These are phyloP conservation scores for Ceriops zippeliana DNA, from an alignment of 345 rosid genomes.

Conservation along the genomic window DNA sequence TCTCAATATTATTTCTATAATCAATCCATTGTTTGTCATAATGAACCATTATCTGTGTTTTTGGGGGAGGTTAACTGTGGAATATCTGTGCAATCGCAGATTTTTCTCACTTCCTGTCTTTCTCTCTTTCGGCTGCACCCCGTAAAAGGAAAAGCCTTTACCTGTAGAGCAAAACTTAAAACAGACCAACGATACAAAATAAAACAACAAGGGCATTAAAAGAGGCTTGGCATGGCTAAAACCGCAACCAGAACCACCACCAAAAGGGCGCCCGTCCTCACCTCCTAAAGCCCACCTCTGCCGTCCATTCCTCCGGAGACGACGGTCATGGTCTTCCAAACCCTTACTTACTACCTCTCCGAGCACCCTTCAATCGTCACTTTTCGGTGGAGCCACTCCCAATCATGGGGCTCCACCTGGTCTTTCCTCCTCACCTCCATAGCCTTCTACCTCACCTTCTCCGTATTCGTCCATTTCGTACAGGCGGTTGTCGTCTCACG, in stretches of 20 bases:
- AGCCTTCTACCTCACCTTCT: slow-evolving; percentile 46
- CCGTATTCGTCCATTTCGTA: slow-evolving; percentile 48
- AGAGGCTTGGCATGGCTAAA: too few species aligned
- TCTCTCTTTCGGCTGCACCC: too few species aligned
- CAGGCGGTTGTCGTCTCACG: slow-evolving; percentile 42
- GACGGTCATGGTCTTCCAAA: slow-evolving; percentile 1
- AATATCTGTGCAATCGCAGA: too few species aligned
- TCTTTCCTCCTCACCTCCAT: slow-evolving; percentile 67
- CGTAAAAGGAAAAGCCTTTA: too few species aligned
- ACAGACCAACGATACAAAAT: too few species aligned
- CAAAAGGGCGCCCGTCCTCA: slow-evolving; percentile 1
- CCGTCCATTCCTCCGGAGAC: background rate
- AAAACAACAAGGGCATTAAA: too few species aligned
- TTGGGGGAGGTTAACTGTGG: too few species aligned
- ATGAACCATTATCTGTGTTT: too few species aligned
- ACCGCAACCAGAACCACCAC: background rate
- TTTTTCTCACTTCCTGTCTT: too few species aligned
- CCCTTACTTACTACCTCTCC: slow-evolving; percentile 59
- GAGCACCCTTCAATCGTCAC: slow-evolving; percentile 69
- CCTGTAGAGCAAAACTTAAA: too few species aligned
- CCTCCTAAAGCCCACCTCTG: background rate
- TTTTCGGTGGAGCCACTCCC: slow-evolving; percentile 88
- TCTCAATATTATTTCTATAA: too few species aligned
- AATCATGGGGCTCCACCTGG: slow-evolving; percentile 95
- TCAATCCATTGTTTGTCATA: too few species aligned